Evolutionary conservation across 1,284 basidiomycete species (phyloP), one percentile per base, ranked within the genome.

Genomic region (Tremellales sp.): DNA sequence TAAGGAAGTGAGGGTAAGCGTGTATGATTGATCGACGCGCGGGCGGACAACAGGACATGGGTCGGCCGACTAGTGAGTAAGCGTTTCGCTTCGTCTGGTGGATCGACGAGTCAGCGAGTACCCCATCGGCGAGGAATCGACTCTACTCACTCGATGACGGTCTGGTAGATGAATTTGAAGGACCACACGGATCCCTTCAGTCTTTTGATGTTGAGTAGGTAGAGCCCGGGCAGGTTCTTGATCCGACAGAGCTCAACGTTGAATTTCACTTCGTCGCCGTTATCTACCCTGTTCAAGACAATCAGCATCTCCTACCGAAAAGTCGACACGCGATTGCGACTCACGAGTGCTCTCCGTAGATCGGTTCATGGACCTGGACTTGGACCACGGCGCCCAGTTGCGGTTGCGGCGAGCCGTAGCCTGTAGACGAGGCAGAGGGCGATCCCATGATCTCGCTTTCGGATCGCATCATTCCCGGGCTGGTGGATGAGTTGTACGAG

Each of bases 121-220:
- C n/a, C n/a, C n/a, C n/a, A n/a, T n/a, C n/a, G n/a, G n/a, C n/a
- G n/a, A n/a, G n/a, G n/a, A n/a, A n/a, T n/a, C n/a, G n/a, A n/a
- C n/a, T n/a, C n/a, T n/a, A 84, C 88, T 68, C 71, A 92, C 88
- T 86, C 81, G 77, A 88, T 78, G 63, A 91, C 76, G 46, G 82
- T 85, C 76, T 93, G 87, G 70, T 95, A 94, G 71, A 95, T 78
- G 71, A 87, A 92, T 74, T 92, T 92, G 77, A 92, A 97, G 71
- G 86, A 89, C 76, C 88, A 82, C 59, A 93, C 76, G 64, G 87
- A 86, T n/a, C 92, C 92, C 72, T 92, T 91, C 65, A 94, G 71
- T 53, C 92, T 76, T 58, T 92, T 82, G 69, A 95, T 85, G 74
- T 93, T 91, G 58, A 97, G 76, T 68, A 84, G 85, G 68, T 86